Evolutionary conservation across 768 basidiomycete species (phyloP), one percentile per base, ranked within the genome.

Genomic region (Pleurotus eryngii): DNA sequence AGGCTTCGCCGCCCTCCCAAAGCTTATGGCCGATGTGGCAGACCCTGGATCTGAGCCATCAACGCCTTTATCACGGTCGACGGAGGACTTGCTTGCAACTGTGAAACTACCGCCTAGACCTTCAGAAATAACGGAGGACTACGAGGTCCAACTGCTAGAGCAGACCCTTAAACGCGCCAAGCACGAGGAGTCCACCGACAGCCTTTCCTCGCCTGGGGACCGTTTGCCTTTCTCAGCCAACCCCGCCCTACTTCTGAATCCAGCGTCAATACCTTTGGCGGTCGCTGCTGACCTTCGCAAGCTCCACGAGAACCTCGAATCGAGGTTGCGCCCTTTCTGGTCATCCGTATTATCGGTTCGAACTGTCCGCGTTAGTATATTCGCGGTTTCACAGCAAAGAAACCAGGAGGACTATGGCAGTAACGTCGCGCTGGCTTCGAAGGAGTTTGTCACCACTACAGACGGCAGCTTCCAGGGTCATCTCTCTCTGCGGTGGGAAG

Each of bases 301-400:
- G 22, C 76, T 87, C 53, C 87, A 94, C 60, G 76, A 76, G 11
- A 95, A 95, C 63, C 78, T 96, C 4, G 89, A 93, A 65, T 69
- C 78, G 4, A 84, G 94, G 0, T 72, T 96, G 22, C 83, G 81
- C 48, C 84, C 87, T 0, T 94, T 96, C 71, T 95, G 91, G 91
- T 81, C 87, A 2, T 84, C 85, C 3, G 84, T 83, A 0, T 73
- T 95, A 0, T 65, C 87, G 8, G 77, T 82, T 22, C 81, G 92
- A 15, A 79, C 71, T 2, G 73, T 95, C 6, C 79, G 81, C 14
- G 63, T 95, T 3, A 76, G 82, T 18, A 64, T 95, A n/a, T 88
- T 82, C 63, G 71, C 82, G 3, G 73, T 68, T 12, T 74, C 69
- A 40, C 73, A 71, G 58, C 60, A 63, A 18, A 58, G 55, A 8